Evolutionary conservation across 768 basidiomycete species (phyloP), one percentile per base, ranked within the genome.

Genomic region (Auriscalpium orientale): DNA sequence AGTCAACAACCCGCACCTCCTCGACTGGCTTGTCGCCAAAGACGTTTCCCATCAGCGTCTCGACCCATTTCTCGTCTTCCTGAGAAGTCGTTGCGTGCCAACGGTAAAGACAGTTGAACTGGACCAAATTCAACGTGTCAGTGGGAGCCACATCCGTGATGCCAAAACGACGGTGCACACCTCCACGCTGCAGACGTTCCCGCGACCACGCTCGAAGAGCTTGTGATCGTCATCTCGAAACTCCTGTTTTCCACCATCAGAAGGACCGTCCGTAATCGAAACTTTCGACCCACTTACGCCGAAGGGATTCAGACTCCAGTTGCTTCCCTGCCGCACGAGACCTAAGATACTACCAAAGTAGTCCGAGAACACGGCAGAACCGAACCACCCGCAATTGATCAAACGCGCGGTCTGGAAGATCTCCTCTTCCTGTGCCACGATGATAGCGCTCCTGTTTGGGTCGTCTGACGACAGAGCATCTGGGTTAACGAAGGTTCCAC

Each of bases 91-190:
- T 91, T 1, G 91, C 85, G 47, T 93, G 91, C 91, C 91, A 82
- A 76, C 87, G 80, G 68, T 92, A 92, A 54, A 92, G 71, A 62
- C 86, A 87, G 63, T 92, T 92, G 74, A 92, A 92, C 85, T 89
- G 40, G 10, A 48, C 15, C 51, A 61, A 36, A 8, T 15, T n/a
- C 13, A 46, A 40, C 46, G 20, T 54, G 16, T 44, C 40, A 34
- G 46, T 33, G 18, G 18, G 6, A 38, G 4, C 12, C n/a, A 46
- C 11, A 11, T 8, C 2, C 40, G 40, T 5, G 28, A 16, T 8
- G 13, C 15, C 1, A 2, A 1, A 18, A 48, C 13, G 40, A 56
- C 16, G 46, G 8, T 38, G 51, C 35, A 44, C 58, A 87, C 87
- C 76, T 93, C 90, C 34, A 90, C 86, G 68, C 88, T 90, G 68